These are phyloP conservation scores for Pythium dissimile DNA, from an alignment of 352 stramenopile species.

Conservation along the genomic window DNA sequence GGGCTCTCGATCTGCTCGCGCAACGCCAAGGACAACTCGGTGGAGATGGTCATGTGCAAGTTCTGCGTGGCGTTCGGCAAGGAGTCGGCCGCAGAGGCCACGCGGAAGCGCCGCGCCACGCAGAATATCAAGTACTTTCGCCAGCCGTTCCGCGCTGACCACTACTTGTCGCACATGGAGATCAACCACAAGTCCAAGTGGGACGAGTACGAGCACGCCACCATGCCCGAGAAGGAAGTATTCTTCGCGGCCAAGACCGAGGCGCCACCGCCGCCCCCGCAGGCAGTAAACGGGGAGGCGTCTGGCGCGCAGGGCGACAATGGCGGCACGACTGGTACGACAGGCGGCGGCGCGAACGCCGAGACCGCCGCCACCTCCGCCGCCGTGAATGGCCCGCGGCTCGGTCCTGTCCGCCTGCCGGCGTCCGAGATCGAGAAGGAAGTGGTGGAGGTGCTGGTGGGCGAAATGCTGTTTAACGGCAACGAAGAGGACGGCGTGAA, in stretches of 20 bases:
- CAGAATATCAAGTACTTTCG: constrained; percentile 78
- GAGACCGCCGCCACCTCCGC: background rate
- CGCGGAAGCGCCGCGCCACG: constrained; percentile 56
- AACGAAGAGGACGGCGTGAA: constrained; percentile 38
- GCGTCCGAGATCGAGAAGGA: constrained; percentile 54
- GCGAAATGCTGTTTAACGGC: constrained; percentile 46
- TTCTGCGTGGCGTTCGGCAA: constrained; percentile 74
- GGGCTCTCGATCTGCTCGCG: constrained; percentile 59
- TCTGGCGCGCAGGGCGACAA: background rate
- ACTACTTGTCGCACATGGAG: constrained; percentile 65
- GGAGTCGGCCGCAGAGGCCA: constrained; percentile 42
- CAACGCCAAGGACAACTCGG: constrained; percentile 40
- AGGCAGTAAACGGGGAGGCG: background rate
- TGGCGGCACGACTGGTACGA: background rate
- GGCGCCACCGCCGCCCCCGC: background rate
- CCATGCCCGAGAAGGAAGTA: constrained; percentile 47
- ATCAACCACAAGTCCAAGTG: constrained; percentile 70
- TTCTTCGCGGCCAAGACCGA: constrained; percentile 13
- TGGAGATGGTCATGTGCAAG: constrained; percentile 74
- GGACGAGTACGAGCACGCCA: constrained; percentile 54
- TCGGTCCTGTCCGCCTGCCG: constrained; percentile 40
- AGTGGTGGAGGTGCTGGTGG: constrained; percentile 50
- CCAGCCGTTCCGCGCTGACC: constrained; percentile 59
- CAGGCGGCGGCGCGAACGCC: background rate
- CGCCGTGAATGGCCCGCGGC: constrained; percentile 9